Evolutionary conservation across 345 rosid species (phyloP).

Genomic region (Noccaea caerulescens): DNA sequence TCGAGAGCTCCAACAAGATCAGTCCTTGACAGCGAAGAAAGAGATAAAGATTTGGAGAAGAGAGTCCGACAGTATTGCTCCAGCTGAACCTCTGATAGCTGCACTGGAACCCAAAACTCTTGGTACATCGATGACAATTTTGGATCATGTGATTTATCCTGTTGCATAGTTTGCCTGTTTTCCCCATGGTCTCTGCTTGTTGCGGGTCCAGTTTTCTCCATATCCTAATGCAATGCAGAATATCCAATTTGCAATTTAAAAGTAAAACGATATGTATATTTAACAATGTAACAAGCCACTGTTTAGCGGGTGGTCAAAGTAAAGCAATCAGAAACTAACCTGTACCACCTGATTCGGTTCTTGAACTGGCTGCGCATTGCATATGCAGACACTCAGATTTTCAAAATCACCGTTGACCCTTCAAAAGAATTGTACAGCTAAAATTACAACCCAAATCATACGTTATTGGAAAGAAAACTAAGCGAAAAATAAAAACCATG

Average conservation of each 20-base stretch:
- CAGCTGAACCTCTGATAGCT: slow-evolving; percentile 78
- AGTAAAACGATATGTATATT: slow-evolving; percentile 17
- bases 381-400: slow-evolving; percentile 43
- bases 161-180: slow-evolving; percentile 35
- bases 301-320: slow-evolving; percentile 7
- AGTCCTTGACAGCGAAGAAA: slow-evolving; percentile 59
- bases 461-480: background rate
- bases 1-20: slow-evolving; percentile 66
- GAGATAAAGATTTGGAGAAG: slow-evolving; percentile 57
- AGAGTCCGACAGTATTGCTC: slow-evolving; percentile 88
- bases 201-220: slow-evolving; percentile 53
- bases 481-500: background rate
- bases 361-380: slow-evolving; percentile 41
- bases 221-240: slow-evolving; percentile 63
- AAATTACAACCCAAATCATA: slow-evolving; percentile 30
- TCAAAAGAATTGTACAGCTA: slow-evolving; percentile 33
- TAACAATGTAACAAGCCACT: background rate
- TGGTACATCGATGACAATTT: slow-evolving; percentile 58
- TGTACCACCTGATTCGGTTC: slow-evolving; percentile 33
- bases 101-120: slow-evolving; percentile 94
- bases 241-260: slow-evolving; percentile 9
- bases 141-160: slow-evolving; percentile 44
- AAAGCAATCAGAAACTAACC: slow-evolving; percentile 47
- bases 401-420: slow-evolving; percentile 47
- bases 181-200: slow-evolving; percentile 43